A percentile compares a stretch with the other conserved stretches of the same genome.
Conservation (phyloP, 2,329 filamentous ascomycete species). For the Zalaria obscura region DNA sequence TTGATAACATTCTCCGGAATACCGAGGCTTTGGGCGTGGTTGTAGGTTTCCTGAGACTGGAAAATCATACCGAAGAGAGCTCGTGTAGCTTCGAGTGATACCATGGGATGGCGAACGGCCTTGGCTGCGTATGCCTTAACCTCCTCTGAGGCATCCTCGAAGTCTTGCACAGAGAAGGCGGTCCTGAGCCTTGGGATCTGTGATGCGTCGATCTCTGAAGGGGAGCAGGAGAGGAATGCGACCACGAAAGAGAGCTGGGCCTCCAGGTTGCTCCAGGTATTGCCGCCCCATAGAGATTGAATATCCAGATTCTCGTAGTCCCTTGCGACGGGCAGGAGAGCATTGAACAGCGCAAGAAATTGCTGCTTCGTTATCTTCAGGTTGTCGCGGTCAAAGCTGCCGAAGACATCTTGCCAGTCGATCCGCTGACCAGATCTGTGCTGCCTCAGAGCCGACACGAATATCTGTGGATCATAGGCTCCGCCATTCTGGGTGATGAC, state of each 20-base stretch:
- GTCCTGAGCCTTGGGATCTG: conserved; percentile 70
- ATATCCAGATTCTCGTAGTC: conserved; percentile 59
- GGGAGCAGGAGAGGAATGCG: conserved; percentile 64
- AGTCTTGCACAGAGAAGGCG: conserved; percentile 57
- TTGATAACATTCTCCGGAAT: conserved; percentile 49
- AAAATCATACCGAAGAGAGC: conserved; percentile 51
- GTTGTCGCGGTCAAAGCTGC: conserved; percentile 66
- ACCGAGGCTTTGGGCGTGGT: conserved; percentile 38
- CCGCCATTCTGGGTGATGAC: conserved; percentile 47
- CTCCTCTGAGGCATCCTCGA: conserved; percentile 44
- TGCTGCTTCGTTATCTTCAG: conserved; percentile 65
- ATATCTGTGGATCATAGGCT: conserved; percentile 53
- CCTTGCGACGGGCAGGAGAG: conserved; percentile 57
- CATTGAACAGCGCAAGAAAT: conserved; percentile 69
- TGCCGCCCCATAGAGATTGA: conserved; percentile 76
- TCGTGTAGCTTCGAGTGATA: conserved; percentile 71
- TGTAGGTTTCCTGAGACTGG: conserved; percentile 42
- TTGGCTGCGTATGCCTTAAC: conserved; percentile 46
- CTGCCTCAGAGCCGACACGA: conserved; percentile 43
- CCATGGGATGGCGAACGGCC: conserved; percentile 72
- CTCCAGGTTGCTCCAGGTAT: conserved; percentile 64
- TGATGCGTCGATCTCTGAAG: conserved; percentile 66
- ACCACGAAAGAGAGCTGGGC: conserved; percentile 89
- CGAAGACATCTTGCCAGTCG: conserved; percentile 57
- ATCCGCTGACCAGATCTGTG: conserved; percentile 41